A percentile compares a stretch with the other conserved stretches of the same genome.
phyloP scores from a whole-genome alignment of 352 stramenopile genomes.

The Phytophthora boehmeriae region DNA sequence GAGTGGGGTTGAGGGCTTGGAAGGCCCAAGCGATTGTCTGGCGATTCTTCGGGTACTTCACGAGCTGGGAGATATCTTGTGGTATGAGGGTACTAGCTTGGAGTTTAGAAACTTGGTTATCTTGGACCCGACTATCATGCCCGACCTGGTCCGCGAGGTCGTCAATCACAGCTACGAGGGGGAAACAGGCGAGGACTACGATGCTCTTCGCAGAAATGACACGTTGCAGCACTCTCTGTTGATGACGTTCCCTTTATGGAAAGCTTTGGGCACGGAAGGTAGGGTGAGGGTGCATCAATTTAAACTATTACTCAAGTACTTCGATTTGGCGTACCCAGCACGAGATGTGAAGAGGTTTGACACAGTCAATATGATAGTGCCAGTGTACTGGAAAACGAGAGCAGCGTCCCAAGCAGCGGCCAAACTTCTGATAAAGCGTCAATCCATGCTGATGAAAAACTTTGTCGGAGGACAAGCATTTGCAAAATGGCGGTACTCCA shows the following conservation, averaged over 20 bases:
- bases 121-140: conserved; percentile 18
- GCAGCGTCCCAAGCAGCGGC: not conserved
- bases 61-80: conserved; percentile 21
- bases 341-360: not conserved
- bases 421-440: not conserved
- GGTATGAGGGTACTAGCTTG: conserved; percentile 13
- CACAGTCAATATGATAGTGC: conserved; percentile 13
- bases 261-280: not conserved
- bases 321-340: conserved; percentile 19
- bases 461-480: not conserved
- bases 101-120: not conserved
- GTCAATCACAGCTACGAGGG: conserved; percentile 17
- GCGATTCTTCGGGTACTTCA: conserved; percentile 17
- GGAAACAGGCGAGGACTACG: not conserved
- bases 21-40: not conserved
- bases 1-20: not conserved
- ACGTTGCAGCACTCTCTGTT: not conserved
- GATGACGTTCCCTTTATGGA: not conserved
- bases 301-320: conserved; percentile 7
- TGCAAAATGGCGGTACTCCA: conserved; percentile 22
- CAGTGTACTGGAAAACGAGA: conserved; percentile 20
- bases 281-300: not conserved
- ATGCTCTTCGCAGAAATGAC: not conserved
- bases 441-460: not conserved
- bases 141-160: conserved; percentile 22